These are phyloP conservation scores for Aegilops bicornis DNA, from an alignment of 176 grass and related monocot genomes.

Conservation along the genomic window DNA sequence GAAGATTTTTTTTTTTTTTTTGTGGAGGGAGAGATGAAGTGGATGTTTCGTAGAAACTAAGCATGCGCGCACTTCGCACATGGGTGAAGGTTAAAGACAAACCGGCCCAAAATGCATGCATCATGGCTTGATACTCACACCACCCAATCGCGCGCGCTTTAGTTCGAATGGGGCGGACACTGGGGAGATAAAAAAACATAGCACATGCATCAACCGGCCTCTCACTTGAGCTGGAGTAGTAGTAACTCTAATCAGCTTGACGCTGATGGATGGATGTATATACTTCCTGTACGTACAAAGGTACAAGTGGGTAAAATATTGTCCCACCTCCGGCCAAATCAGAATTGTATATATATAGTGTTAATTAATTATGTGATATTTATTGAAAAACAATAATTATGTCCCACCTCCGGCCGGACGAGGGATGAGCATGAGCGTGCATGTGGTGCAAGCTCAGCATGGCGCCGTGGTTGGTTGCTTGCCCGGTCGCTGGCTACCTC, in stretches of 20 bases:
- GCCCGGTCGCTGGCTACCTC: conserved; percentile 31
- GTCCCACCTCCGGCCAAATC: too few relatives aligned
- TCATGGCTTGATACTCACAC: neutral
- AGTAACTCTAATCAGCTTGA: neutral
- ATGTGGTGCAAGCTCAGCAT: conserved; percentile 48
- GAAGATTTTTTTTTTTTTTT: neutral
- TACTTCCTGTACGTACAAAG: neutral
- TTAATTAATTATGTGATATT: neutral
- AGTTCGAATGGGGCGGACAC: neutral
- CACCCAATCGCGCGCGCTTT: neutral
- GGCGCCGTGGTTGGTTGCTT: conserved; percentile 1
- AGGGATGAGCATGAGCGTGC: neutral
- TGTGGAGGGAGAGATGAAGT: neutral
- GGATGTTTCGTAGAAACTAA: neutral
- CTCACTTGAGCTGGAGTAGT: neutral
- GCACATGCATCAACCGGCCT: neutral
- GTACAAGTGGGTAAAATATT: neutral
- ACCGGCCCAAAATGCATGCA: neutral
- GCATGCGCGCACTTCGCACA: neutral
- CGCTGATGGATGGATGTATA: conserved; percentile 22
- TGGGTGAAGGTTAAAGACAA: neutral
- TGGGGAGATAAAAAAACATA: neutral
- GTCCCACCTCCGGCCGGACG: neutral
- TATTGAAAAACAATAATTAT: too few relatives aligned
- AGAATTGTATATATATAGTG: neutral